These are phyloP conservation scores for Suaeda aralocaspica DNA, from an alignment of 148 eudicot species.

Conservation along the genomic window DNA sequence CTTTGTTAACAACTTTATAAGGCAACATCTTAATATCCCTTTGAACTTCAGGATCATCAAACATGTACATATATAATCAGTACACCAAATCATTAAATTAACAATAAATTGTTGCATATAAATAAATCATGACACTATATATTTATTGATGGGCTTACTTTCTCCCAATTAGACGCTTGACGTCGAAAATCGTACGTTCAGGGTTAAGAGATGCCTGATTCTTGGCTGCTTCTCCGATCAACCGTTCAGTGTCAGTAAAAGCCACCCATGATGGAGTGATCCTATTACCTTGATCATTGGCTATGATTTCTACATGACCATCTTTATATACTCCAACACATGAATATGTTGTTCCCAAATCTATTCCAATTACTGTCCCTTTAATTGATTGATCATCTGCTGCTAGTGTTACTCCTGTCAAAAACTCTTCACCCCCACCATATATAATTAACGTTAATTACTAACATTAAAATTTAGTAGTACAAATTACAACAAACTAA, in stretches of 20 bases:
- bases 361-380: conserved; percentile 45
- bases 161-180: conserved; percentile 48
- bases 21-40: conserved; percentile 41
- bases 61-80: conserved; percentile 19
- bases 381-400: conserved; percentile 28
- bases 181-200: conserved; percentile 45
- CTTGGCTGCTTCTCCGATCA: conserved; percentile 51
- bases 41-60: conserved; percentile 47
- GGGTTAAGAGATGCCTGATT: conserved; percentile 48
- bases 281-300: conserved; percentile 46
- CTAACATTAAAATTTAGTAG: background rate
- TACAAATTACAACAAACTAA: background rate
- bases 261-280: conserved; percentile 59
- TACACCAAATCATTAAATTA: background rate
- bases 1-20: conserved; percentile 45
- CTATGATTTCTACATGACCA: conserved; percentile 43
- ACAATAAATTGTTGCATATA: too few species aligned
- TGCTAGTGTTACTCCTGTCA: conserved; percentile 27
- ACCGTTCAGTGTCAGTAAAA: conserved; percentile 45
- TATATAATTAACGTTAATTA: background rate
- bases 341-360: conserved; percentile 49
- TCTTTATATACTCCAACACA: conserved; percentile 43
- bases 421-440: conserved; percentile 25
- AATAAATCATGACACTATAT: too few species aligned
- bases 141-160: conserved; percentile 23